A percentile compares a stretch with the other conserved stretches of the same genome.
Evolutionary conservation across 2,329 filamentous ascomycete genomes (phyloP).

Genomic region (Exophiala lecanii-corni): DNA sequence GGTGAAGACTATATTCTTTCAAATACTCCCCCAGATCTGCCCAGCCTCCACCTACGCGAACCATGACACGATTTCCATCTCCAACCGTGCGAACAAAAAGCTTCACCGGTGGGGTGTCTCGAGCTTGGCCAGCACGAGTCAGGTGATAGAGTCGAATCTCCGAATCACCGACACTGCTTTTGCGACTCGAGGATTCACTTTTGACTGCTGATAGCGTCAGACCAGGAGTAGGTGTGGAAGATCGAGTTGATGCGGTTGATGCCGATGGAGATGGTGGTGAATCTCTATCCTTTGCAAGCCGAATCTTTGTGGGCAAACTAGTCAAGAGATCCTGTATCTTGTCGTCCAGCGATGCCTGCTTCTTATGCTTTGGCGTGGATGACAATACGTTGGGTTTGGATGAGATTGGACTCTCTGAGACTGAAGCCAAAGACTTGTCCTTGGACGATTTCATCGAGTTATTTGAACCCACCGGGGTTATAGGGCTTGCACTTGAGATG

Average conservation of each 20-base stretch:
- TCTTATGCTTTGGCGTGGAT: neutral
- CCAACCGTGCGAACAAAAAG: slow-evolving; percentile 90
- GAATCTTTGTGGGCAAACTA: slow-evolving; percentile 74
- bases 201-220: slow-evolving; percentile 62
- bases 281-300: slow-evolving; percentile 48
- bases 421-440: neutral
- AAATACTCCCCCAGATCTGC: slow-evolving; percentile 93
- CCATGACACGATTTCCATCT: slow-evolving; percentile 93
- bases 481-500: slow-evolving; percentile 15
- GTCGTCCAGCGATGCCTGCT: slow-evolving; percentile 60
- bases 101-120: slow-evolving; percentile 66
- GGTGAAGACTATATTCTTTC: slow-evolving; percentile 86
- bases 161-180: slow-evolving; percentile 51
- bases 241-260: slow-evolving; percentile 36
- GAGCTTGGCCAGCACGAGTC: slow-evolving; percentile 65
- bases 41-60: slow-evolving; percentile 97
- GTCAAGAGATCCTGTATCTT: slow-evolving; percentile 76
- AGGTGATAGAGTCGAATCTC: slow-evolving; percentile 93
- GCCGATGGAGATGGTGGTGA: slow-evolving; percentile 31
- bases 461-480: neutral
- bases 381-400: neutral
- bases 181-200: slow-evolving; percentile 28
- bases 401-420: neutral
- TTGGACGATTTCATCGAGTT: neutral
- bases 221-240: slow-evolving; percentile 59